These are phyloP conservation scores for Chenopodium berlandieri DNA, from an alignment of 148 eudicot genomes.

Conservation along the genomic window DNA sequence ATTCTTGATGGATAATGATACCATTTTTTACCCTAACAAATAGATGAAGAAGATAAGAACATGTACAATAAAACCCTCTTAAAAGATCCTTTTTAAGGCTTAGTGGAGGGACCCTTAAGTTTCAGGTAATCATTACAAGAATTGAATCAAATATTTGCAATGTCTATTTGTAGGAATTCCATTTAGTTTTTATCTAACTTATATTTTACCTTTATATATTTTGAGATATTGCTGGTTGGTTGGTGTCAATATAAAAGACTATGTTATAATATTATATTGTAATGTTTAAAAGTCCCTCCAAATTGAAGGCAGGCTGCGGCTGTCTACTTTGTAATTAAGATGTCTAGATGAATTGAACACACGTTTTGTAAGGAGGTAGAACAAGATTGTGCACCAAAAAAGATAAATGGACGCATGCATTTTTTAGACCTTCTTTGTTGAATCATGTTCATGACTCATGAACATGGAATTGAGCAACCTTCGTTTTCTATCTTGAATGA, in stretches of 20 bases:
- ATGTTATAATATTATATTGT: background rate
- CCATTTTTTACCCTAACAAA: constrained; percentile 1
- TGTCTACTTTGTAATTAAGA: background rate
- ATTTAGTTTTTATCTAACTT: background rate
- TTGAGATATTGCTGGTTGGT: constrained; percentile 18
- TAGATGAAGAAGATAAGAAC: constrained; percentile 10
- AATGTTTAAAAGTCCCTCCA: background rate
- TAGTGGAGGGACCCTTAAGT: constrained; percentile 13
- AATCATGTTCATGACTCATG: background rate
- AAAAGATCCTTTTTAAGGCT: background rate
- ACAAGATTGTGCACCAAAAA: background rate
- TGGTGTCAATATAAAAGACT: background rate
- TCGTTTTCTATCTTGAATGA: background rate
- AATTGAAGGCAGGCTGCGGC: background rate
- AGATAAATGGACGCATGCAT: background rate
- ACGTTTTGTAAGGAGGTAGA: background rate
- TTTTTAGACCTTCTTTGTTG: background rate
- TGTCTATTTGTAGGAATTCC: constrained; percentile 2
- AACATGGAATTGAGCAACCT: background rate
- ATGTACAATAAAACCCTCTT: constrained; percentile 6
- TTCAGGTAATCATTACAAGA: constrained; percentile 10
- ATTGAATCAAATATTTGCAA: background rate
- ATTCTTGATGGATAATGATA: constrained; percentile 11
- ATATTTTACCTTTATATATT: background rate
- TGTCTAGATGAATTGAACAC: constrained; percentile 25